Base-by-base conservation (phyloP, 163 green algal species). In the Smithsoniella earleae region DNA sequence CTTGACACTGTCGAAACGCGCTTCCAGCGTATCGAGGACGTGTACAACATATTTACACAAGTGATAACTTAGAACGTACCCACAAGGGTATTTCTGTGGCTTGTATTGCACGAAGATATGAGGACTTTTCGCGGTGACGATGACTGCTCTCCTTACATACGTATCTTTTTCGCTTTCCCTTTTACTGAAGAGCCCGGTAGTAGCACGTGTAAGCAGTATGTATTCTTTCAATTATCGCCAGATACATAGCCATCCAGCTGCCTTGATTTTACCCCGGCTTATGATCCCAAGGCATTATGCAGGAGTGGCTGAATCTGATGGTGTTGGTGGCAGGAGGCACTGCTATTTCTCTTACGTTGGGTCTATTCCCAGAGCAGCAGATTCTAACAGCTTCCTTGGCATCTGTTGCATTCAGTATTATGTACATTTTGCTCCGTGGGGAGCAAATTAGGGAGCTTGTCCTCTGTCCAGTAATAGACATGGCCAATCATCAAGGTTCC, bases 291-390 rank as follows among this genome's bases (percentile, higher is more conserved):
- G 40, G 13, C 40, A 49, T 10, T 10, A 49, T 69, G 1, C 58
- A 69, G 58, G 25, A 34, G 18, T 36, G 58, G n/a, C 58, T 69
- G 3, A 69, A 69, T 33, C 58, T 69, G n/a, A 30, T 69, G 58
- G 30, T 69, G 58, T 5, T 38, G 6, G 25, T 69, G 18, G 38
- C 58, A 30, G 58, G 58, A 5, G 58, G 30, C 16, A 43, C 58
- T n/a, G 58, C 58, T 8, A 31, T 69, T 30, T 43, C 58, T 5
- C 58, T 69, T 33, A 69, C 58, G 25, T 13, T 69, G 10, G 58
- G 58, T 22, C 25, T 69, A 6, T 30, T 36, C 16, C 58, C 58
- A 16, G 58, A 69, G 25, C 10, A 34, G 16, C 58, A 69, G 58
- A 34, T 69, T 36, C 10, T 43, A 16, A 45, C 58, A 2, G 58